Conservation (phyloP, 2,329 filamentous ascomycete species). For the Zasmidium cellare region DNA sequence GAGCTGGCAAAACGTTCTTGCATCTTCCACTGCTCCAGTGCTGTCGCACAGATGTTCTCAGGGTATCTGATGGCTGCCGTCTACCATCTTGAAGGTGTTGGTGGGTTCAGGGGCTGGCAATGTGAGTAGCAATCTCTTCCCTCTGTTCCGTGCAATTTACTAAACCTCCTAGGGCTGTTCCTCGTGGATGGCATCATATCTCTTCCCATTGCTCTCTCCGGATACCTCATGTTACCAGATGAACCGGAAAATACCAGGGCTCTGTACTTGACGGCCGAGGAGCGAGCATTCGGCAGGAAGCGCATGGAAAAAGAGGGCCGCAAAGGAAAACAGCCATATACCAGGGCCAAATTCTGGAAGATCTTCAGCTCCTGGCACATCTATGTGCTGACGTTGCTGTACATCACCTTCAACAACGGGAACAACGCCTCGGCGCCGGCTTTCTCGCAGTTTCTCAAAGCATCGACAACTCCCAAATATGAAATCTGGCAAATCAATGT, state of each 20-base stretch:
- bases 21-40: constrained; percentile 53
- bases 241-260: constrained; percentile 51
- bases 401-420: constrained; percentile 65
- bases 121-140: constrained; percentile 32
- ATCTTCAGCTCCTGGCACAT: constrained; percentile 67
- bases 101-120: constrained; percentile 51
- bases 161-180: constrained; percentile 26
- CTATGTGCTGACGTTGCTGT: constrained; percentile 58
- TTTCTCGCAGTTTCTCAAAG: constrained; percentile 52
- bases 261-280: constrained; percentile 45
- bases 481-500: constrained; percentile 57
- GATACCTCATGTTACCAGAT: constrained; percentile 52
- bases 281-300: constrained; percentile 47
- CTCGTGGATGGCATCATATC: constrained; percentile 57
- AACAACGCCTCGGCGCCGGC: constrained; percentile 54
- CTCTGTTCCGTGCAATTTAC: background rate
- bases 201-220: constrained; percentile 52
- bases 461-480: constrained; percentile 46
- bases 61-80: constrained; percentile 58
- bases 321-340: constrained; percentile 46
- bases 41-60: constrained; percentile 47
- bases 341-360: constrained; percentile 49
- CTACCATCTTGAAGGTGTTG: constrained; percentile 48
- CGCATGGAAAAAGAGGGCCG: constrained; percentile 54
- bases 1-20: constrained; percentile 54